Conservation (phyloP, 202 grass and related monocot species). For the Dendrocalamus latiflorus region DNA sequence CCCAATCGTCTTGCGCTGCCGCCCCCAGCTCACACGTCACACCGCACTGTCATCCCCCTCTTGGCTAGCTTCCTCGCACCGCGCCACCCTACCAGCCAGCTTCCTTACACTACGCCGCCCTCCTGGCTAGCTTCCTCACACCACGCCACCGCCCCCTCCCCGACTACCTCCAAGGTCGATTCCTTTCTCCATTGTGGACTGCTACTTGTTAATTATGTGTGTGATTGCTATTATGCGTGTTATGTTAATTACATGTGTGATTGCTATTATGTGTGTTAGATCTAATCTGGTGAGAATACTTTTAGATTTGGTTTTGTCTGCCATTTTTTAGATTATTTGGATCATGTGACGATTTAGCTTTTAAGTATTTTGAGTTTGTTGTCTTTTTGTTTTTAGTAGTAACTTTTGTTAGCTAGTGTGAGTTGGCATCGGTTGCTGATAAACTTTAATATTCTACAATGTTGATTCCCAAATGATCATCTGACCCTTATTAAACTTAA, state of each 20-base stretch:
- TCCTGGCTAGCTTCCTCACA: too few relatives aligned
- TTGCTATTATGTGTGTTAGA: background rate
- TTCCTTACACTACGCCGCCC: too few relatives aligned
- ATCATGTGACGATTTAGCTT: background rate
- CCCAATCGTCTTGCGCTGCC: too few relatives aligned
- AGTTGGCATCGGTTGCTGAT: background rate
- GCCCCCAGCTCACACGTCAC: too few relatives aligned
- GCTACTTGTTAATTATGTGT: background rate
- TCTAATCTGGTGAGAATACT: background rate
- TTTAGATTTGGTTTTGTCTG: background rate
- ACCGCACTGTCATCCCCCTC: too few relatives aligned
- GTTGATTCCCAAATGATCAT: background rate
- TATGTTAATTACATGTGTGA: background rate
- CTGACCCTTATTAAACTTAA: background rate
- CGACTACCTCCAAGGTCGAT: slow-evolving; percentile 76
- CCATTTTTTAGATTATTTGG: background rate
- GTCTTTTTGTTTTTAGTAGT: background rate
- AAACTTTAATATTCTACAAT: background rate
- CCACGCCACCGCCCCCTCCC: too few relatives aligned
- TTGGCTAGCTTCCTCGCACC: too few relatives aligned
- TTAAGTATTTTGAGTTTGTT: background rate
- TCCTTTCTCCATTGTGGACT: background rate
- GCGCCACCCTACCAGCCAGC: too few relatives aligned
- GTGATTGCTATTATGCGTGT: too few relatives aligned
- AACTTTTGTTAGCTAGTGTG: background rate